These are phyloP conservation scores for Syncephalastrum monosporum DNA, from an alignment of 371 early-diverging fungal genomes.

Conservation along the genomic window DNA sequence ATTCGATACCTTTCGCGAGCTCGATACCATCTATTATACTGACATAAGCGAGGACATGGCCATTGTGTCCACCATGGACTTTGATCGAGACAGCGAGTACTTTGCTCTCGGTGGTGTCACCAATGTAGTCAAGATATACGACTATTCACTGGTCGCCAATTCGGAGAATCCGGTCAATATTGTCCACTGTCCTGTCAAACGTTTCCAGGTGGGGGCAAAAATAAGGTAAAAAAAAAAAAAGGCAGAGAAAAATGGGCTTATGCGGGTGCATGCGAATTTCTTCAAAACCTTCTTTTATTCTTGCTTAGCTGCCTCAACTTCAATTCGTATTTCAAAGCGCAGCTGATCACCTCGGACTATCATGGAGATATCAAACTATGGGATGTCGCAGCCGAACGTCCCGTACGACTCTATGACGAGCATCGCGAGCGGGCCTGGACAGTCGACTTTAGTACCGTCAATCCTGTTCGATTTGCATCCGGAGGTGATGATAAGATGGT, in stretches of 20 bases:
- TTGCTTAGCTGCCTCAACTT: conserved; percentile 80
- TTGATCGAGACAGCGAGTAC: conserved; percentile 87
- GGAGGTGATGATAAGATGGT: conserved; percentile 90
- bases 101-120: conserved; percentile 95
- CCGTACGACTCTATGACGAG: conserved; percentile 68
- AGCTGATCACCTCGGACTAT: conserved; percentile 85
- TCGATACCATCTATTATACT: conserved; percentile 78
- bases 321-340: conserved; percentile 80
- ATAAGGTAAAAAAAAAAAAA: conserved; percentile 52
- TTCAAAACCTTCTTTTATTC: not conserved
- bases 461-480: conserved; percentile 79
- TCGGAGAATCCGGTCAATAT: conserved; percentile 16
- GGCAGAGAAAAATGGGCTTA: not conserved
- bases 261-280: not conserved
- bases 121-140: conserved; percentile 88
- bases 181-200: conserved; percentile 66
- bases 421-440: conserved; percentile 92
- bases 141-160: conserved; percentile 59
- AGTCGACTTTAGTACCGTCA: conserved; percentile 75
- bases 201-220: conserved; percentile 58
- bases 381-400: conserved; percentile 71
- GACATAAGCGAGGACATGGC: conserved; percentile 64
- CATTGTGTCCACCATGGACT: conserved; percentile 91
- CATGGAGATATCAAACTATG: conserved; percentile 86
- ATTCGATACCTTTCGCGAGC: conserved; percentile 60